A percentile compares a stretch with the other conserved stretches of the same genome.
phyloP scores from a whole-genome alignment of 2,329 filamentous ascomycete genomes.

The Alternaria viburni region DNA sequence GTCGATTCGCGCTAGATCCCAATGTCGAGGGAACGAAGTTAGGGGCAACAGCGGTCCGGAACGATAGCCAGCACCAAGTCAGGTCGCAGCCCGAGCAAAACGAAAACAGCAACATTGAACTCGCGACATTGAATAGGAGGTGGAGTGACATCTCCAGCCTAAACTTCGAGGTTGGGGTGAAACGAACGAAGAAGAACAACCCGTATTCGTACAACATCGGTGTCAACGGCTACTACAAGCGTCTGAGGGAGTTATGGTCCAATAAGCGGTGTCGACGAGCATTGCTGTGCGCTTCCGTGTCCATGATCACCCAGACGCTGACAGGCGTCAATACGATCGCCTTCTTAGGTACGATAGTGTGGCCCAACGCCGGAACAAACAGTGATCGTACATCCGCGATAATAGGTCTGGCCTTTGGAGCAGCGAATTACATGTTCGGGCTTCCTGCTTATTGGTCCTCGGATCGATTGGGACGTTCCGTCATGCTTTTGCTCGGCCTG shows the following conservation, averaged over 20 bases:
- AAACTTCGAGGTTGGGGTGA: conserved; percentile 6
- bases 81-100: background rate
- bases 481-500: conserved; percentile 24
- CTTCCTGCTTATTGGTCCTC: conserved; percentile 29
- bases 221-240: conserved; percentile 28
- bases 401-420: conserved; percentile 26
- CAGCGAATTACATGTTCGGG: conserved; percentile 25
- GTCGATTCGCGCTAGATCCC: background rate
- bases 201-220: conserved; percentile 30
- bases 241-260: conserved; percentile 19
- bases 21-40: background rate
- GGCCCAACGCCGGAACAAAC: conserved; percentile 10
- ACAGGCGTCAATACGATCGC: conserved; percentile 22
- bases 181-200: conserved; percentile 8
- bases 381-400: conserved; percentile 16
- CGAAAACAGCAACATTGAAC: conserved; percentile 3
- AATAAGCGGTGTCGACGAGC: conserved; percentile 28
- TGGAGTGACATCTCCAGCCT: conserved; percentile 16
- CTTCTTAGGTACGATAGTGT: conserved; percentile 25
- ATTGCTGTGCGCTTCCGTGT: conserved; percentile 18
- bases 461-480: conserved; percentile 25
- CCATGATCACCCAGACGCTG: conserved; percentile 27
- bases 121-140: background rate
- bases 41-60: background rate
- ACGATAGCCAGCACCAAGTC: background rate